Conservation (phyloP, 2,329 filamentous ascomycete genomes). For the Nothopassalora personata region DNA sequence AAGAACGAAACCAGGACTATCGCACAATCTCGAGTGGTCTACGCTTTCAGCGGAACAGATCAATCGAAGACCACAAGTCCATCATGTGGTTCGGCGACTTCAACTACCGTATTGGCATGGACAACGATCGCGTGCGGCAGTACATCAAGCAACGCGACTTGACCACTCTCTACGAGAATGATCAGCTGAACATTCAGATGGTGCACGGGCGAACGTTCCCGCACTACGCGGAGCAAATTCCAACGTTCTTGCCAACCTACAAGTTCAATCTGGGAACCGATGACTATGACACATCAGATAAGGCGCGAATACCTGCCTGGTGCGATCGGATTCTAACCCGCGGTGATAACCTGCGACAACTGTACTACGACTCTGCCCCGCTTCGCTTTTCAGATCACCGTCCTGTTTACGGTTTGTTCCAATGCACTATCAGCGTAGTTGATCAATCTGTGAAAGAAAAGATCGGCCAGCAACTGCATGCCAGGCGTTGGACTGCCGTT, state of each 20-base stretch:
- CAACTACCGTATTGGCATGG: conserved; percentile 91
- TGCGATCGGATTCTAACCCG: conserved; percentile 89
- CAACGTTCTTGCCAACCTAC: conserved; percentile 89
- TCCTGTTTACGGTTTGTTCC: conserved; percentile 88
- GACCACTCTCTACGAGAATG: conserved; percentile 79
- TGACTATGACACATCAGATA: conserved; percentile 89
- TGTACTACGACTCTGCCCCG: conserved; percentile 75
- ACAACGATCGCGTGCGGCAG: conserved; percentile 68
- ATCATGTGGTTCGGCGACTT: conserved; percentile 97
- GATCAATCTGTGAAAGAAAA: conserved; percentile 67
- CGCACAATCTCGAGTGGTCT: conserved; percentile 80
- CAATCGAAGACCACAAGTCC: conserved; percentile 86
- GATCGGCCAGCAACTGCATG: conserved; percentile 71
- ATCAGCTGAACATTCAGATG: conserved; percentile 97
- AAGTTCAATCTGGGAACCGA: conserved; percentile 89
- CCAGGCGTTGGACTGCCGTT: conserved; percentile 59
- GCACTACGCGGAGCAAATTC: conserved; percentile 84
- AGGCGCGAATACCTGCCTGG: conserved; percentile 92
- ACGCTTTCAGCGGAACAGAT: conserved; percentile 81
- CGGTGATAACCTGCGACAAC: conserved; percentile 74
- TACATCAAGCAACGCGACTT: conserved; percentile 69
- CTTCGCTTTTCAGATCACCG: conserved; percentile 90
- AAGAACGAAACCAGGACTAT: conserved; percentile 92
- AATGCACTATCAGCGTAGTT: conserved; percentile 74
- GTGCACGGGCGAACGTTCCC: conserved; percentile 82